These are phyloP conservation scores for Theobroma grandiflorum DNA, from an alignment of 441 rosid species.

Conservation along the genomic window DNA sequence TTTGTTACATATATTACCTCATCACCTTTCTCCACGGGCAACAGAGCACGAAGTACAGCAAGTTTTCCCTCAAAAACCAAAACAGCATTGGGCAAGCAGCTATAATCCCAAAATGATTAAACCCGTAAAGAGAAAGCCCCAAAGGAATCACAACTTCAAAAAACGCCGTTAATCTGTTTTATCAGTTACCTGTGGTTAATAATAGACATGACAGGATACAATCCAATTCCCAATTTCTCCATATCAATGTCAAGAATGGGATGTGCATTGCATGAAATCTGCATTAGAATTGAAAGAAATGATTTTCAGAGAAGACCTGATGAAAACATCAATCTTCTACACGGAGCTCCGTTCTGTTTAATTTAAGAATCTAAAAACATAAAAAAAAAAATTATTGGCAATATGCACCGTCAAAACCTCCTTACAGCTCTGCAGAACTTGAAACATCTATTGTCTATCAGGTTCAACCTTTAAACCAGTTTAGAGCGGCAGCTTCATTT, in stretches of 20 bases:
- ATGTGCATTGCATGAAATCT: conserved; percentile 98
- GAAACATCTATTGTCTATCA: too few relatives aligned
- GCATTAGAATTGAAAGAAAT: conserved; percentile 26
- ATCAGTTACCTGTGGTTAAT: conserved; percentile 80
- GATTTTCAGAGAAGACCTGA: neutral
- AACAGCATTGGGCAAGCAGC: conserved; percentile 89
- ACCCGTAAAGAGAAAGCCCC: too few relatives aligned
- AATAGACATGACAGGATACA: conserved; percentile 83
- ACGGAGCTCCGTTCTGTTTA: too few relatives aligned
- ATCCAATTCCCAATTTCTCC: conserved; percentile 83
- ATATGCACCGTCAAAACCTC: too few relatives aligned
- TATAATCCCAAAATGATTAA: conserved; percentile 38
- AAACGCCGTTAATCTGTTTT: too few relatives aligned
- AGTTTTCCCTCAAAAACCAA: conserved; percentile 75
- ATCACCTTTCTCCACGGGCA: conserved; percentile 58
- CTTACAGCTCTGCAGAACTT: too few relatives aligned
- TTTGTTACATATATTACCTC: conserved; percentile 53
- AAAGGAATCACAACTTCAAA: too few relatives aligned
- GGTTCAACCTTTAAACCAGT: too few relatives aligned
- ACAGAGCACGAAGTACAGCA: conserved; percentile 81
- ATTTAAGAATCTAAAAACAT: too few relatives aligned
- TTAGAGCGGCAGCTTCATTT: too few relatives aligned
- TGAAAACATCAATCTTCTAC: neutral
- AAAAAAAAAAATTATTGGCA: too few relatives aligned
- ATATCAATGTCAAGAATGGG: conserved; percentile 86